Base-by-base conservation (phyloP, 148 eudicot genomes). In the Agrostemma githago region DNA sequence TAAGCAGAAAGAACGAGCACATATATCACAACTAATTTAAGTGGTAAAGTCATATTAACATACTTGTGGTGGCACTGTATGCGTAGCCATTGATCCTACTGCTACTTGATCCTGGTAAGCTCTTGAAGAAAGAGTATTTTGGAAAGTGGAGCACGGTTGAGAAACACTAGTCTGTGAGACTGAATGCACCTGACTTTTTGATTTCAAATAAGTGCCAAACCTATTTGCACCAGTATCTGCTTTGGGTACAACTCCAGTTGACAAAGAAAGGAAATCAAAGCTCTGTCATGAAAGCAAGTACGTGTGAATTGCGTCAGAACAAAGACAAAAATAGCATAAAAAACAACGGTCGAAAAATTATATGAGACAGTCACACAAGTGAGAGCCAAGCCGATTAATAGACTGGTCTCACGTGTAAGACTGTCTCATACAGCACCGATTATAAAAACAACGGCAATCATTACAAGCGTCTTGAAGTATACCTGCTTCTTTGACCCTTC, bases 241-340 rank as follows among this genome's bases (percentile, higher is more conserved):
- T 69, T 76, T 83, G 74, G 80, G 17, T 39, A 69, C 75, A 75
- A 48, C 74, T 79, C 87, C 75, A 56, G 78, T 66, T 48, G 83
- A 84, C 73, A 88, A 66, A 34, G 92, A 83, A 42, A 86, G 76
- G 76, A 86, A 86, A 82, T 84, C 83, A 58, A 68, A 78, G 74
- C 79, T 74, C 96, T 90, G 90, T 79, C 79, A 68, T 67, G 74
- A 6, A 41, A 68, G 8, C 19, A 53, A 68, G 72, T 48, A 40
- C 7, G 43, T 60, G 37, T 71, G 77, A 60, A 72, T 42, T 74
- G 62, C 46, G 72, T 56, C 3, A 73, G 11, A 72, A 37, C 12
- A 39, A 21, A n/a, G 11, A 20, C 51, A 15, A 34, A 76, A 74
- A 26, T 16, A 59, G 17, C 16, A 10, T 7, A 68, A 48, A 48